Evolutionary conservation across 2,329 filamentous ascomycete genomes (phyloP), one percentile per base, ranked within the genome.

Genomic region (Fusarium tjaetaba): DNA sequence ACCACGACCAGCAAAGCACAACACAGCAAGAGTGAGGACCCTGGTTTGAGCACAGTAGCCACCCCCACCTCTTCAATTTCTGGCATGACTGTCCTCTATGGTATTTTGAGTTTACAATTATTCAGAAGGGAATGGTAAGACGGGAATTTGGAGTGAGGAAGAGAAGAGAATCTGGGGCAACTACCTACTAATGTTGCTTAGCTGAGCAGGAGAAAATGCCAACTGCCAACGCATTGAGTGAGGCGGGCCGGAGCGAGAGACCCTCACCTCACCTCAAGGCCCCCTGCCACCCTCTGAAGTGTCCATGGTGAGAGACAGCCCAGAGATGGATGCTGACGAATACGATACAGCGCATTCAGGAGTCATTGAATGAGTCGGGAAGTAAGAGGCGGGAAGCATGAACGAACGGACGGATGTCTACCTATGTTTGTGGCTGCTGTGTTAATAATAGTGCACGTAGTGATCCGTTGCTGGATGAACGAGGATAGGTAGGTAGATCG

Each of bases 1-100:
- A 65, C 42, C 68, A 69, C 55, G 64, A 59, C 70, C 71, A 73
- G 56, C 71, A 30, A 62, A 74, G 58, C 58, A 73, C 71, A 73
- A 57, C 67, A 32, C 61, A 71, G 53, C 58, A 66, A 68, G 61
- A 55, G 28, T 41, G 45, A 42, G 63, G 71, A 55, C 68, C 58
- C 71, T 53, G 65, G 41, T 62, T 61, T 51, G 52, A 52, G 34
- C 42, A 57, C 36, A 53, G 45, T 42, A 62, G 56, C 59, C 67
- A 68, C 59, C 71, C 66, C 71, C 71, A 73, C 71, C 59, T 65
- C 36, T 57, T 64, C n/a, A 36, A 56, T 55, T 68, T 73, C 55
- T 59, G 57, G 46, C 61, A 73, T 68, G 68, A 64, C 49, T 69
- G 36, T 71, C 48, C 28, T 45, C n/a, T 24, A 67, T 66, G 46